phyloP scores from a whole-genome alignment of 495 filamentous ascomycete species.

The Xylaria castorea region DNA sequence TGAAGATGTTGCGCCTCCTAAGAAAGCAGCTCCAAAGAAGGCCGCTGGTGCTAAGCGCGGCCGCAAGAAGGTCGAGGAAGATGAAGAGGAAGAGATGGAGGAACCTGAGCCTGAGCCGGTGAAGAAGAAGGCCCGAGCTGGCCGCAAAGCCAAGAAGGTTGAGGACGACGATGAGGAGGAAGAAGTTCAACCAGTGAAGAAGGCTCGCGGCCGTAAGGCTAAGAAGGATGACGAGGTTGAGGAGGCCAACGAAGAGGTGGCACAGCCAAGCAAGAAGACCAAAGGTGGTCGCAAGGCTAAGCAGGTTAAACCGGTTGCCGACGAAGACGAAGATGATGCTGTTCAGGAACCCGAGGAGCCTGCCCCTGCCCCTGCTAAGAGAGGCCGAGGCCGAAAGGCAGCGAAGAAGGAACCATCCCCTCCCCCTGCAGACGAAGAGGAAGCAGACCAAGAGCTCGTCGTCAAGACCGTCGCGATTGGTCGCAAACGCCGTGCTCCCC shows the following conservation, averaged over 20 bases:
- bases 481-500: slow-evolving; percentile 24
- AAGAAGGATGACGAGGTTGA: slow-evolving; percentile 37
- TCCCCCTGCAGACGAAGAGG: slow-evolving; percentile 38
- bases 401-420: slow-evolving; percentile 31
- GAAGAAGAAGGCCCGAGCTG: slow-evolving; percentile 32
- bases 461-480: slow-evolving; percentile 27
- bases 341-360: slow-evolving; percentile 46
- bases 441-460: slow-evolving; percentile 43
- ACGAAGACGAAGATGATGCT: slow-evolving; percentile 38
- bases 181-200: slow-evolving; percentile 44
- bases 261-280: slow-evolving; percentile 24
- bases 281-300: slow-evolving; percentile 33
- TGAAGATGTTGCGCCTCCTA: slow-evolving; percentile 31
- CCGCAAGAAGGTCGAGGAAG: slow-evolving; percentile 45
- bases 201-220: slow-evolving; percentile 51
- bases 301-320: slow-evolving; percentile 12
- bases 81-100: slow-evolving; percentile 42
- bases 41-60: slow-evolving; percentile 43
- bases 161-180: slow-evolving; percentile 36
- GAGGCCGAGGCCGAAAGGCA: slow-evolving; percentile 41
- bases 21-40: slow-evolving; percentile 45
- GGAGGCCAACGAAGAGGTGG: slow-evolving; percentile 19
- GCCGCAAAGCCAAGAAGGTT: slow-evolving; percentile 30
- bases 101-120: slow-evolving; percentile 27
- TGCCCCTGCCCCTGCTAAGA: slow-evolving; percentile 51